phyloP scores from a whole-genome alignment of 2,329 filamentous ascomycete genomes.

The Phialemoniopsis sp. region DNA sequence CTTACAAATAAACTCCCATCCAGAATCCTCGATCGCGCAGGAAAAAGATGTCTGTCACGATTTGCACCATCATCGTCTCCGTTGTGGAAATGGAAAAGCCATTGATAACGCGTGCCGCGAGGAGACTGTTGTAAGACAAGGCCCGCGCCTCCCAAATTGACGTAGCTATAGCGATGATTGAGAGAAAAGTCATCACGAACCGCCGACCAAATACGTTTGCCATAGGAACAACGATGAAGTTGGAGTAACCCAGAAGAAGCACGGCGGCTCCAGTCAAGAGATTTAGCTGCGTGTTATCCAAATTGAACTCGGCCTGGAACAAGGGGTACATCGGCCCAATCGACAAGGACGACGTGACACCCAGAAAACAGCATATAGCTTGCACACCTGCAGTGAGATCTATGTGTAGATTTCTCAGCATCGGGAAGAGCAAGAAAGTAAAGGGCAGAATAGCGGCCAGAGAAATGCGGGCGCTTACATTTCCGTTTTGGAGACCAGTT shows the following conservation, averaged over 20 bases:
- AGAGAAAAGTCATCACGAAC: conserved; percentile 34
- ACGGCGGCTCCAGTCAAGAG: conserved; percentile 35
- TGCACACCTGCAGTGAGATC: conserved; percentile 33
- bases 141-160: conserved; percentile 48
- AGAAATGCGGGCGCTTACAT: conserved; percentile 23
- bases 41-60: conserved; percentile 62
- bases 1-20: conserved; percentile 9
- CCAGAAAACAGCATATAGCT: conserved; percentile 47
- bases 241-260: conserved; percentile 36
- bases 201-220: conserved; percentile 37
- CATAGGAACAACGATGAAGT: conserved; percentile 41
- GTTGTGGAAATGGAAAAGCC: conserved; percentile 56
- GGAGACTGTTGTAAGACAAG: conserved; percentile 51
- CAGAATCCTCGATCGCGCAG: conserved; percentile 56
- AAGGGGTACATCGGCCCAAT: conserved; percentile 42
- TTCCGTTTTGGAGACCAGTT: conserved; percentile 37
- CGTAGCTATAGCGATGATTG: conserved; percentile 29
- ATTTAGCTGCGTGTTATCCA: conserved; percentile 15
- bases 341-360: conserved; percentile 38
- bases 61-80: conserved; percentile 53
- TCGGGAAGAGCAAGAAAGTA: too few relatives aligned
- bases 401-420: conserved; percentile 28
- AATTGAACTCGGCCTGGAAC: conserved; percentile 17
- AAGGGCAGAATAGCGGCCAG: too few relatives aligned
- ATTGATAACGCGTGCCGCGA: conserved; percentile 56